These are phyloP conservation scores for Pochonia chlamydosporia DNA, from an alignment of 2,329 filamentous ascomycete genomes.

Conservation along the genomic window DNA sequence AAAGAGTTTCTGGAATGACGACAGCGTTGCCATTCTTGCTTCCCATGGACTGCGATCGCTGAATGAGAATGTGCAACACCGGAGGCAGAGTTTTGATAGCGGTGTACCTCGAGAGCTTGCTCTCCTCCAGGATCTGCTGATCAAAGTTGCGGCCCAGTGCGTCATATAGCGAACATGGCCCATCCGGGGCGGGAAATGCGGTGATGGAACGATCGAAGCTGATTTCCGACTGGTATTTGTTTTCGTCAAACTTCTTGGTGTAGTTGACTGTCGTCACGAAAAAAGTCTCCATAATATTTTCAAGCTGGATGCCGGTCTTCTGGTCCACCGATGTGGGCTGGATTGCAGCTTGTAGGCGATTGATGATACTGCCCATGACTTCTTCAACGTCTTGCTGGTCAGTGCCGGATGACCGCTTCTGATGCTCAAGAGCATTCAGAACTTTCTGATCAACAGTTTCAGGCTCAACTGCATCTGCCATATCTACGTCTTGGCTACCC, in stretches of 20 bases:
- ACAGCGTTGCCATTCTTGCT: slow-evolving; percentile 75
- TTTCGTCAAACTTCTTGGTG: slow-evolving; percentile 45
- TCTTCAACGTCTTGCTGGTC: slow-evolving; percentile 94
- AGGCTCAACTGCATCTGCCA: slow-evolving; percentile 24
- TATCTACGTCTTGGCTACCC: slow-evolving; percentile 18
- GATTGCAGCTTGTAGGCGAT: slow-evolving; percentile 86
- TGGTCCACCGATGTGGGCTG: slow-evolving; percentile 58
- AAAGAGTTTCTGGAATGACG: slow-evolving; percentile 73
- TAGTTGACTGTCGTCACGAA: slow-evolving; percentile 58
- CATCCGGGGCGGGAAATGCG: slow-evolving; percentile 48
- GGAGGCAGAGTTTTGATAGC: slow-evolving; percentile 74
- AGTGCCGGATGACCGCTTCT: slow-evolving; percentile 42
- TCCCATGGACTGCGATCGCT: slow-evolving; percentile 69
- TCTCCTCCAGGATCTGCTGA: slow-evolving; percentile 65
- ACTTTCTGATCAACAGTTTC: slow-evolving; percentile 41
- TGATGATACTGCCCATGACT: slow-evolving; percentile 87
- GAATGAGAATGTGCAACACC: slow-evolving; percentile 83
- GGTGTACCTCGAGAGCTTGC: slow-evolving; percentile 57
- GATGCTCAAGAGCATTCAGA: slow-evolving; percentile 37
- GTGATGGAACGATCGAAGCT: slow-evolving; percentile 58
- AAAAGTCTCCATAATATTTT: slow-evolving; percentile 69
- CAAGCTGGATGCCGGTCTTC: slow-evolving; percentile 67
- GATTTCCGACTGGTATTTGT: slow-evolving; percentile 35
- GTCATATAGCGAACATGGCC: slow-evolving; percentile 64
- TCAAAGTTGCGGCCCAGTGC: slow-evolving; percentile 85